Conservation (phyloP, 139 green algal genomes). For the Pleodorina starrii region DNA sequence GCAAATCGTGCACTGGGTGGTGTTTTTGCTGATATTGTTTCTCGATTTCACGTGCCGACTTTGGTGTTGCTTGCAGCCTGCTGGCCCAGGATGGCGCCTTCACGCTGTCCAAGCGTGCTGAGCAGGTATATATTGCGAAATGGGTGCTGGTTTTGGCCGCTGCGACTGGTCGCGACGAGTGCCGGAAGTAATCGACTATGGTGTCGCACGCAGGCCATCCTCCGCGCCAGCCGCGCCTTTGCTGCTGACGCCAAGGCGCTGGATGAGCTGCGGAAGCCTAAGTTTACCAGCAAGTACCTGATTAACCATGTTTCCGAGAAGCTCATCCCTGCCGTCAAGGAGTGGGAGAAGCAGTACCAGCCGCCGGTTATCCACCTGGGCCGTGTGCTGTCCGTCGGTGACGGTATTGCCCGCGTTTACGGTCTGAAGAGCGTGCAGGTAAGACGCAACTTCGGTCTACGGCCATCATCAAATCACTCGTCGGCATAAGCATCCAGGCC, state of each 20-base stretch:
- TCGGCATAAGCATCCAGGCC: no score
- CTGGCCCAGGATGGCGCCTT: conserved; percentile 39
- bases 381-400: conserved; percentile 90
- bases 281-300: conserved; percentile 79
- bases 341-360: conserved; percentile 81
- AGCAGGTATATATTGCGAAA: conserved; percentile 14
- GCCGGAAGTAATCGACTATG: conserved; percentile 21
- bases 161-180: background rate
- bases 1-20: background rate
- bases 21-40: background rate
- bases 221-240: conserved; percentile 37
- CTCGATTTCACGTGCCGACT: conserved; percentile 7
- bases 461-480: background rate
- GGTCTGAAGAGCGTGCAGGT: conserved; percentile 88
- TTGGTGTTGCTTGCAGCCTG: conserved; percentile 37
- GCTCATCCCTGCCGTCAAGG: conserved; percentile 71
- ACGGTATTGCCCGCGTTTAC: conserved; percentile 94
- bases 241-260: conserved; percentile 64
- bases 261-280: conserved; percentile 72
- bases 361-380: conserved; percentile 82
- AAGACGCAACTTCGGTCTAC: background rate
- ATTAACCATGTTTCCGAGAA: conserved; percentile 76
- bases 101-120: conserved; percentile 41
- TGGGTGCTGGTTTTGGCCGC: background rate
- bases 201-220: conserved; percentile 15